These are phyloP conservation scores for Priceomyces fermenticarens DNA, from an alignment of 805 yeast species.

Conservation along the genomic window DNA sequence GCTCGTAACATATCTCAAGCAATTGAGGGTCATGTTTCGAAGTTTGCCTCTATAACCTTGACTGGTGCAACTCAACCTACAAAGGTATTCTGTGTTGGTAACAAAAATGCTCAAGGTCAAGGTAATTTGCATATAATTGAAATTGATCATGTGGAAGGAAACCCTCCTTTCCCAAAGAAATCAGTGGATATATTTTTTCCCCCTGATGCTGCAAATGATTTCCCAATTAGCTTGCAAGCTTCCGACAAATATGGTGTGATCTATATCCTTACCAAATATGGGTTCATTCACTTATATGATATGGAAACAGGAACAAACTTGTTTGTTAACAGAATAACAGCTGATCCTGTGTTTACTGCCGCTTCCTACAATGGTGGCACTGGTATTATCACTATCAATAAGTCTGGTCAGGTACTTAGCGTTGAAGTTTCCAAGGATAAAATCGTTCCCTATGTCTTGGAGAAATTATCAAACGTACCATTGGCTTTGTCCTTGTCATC, in stretches of 20 bases:
- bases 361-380: constrained; percentile 64
- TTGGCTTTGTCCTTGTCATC: constrained; percentile 87
- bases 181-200: constrained; percentile 94
- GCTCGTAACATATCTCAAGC: constrained; percentile 92
- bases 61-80: constrained; percentile 73
- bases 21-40: constrained; percentile 96
- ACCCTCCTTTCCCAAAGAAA: constrained; percentile 85
- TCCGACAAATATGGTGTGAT: constrained; percentile 83
- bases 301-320: constrained; percentile 88
- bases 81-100: constrained; percentile 89
- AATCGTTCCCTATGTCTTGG: constrained; percentile 84
- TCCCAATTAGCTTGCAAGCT: constrained; percentile 90
- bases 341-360: constrained; percentile 93
- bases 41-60: constrained; percentile 73
- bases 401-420: constrained; percentile 90
- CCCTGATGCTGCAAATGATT: constrained; percentile 92
- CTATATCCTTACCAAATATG: constrained; percentile 90
- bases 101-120: constrained; percentile 69
- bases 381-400: constrained; percentile 91
- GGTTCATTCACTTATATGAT: constrained; percentile 94
- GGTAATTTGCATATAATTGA: constrained; percentile 88
- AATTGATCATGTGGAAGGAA: constrained; percentile 86
- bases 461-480: constrained; percentile 79
- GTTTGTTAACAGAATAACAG: constrained; percentile 93
- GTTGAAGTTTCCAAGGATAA: constrained; percentile 84